These are phyloP conservation scores for Excoecaria cochinchinensis DNA, from an alignment of 345 rosid genomes.

Conservation along the genomic window DNA sequence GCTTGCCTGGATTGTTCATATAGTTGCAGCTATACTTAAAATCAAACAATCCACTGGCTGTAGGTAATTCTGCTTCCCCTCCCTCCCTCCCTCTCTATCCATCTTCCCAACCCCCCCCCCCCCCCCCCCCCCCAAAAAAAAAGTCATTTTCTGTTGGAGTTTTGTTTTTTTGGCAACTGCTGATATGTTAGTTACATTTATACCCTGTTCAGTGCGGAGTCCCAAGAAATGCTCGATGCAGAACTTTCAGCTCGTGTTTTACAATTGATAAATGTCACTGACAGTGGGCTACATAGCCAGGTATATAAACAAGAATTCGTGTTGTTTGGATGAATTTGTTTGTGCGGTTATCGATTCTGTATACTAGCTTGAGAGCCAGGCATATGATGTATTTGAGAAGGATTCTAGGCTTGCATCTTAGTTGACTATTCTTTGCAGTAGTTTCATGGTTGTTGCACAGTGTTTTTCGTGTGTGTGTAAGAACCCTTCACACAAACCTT, in stretches of 20 bases:
- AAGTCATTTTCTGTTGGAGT: constrained; percentile 1
- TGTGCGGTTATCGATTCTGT: background rate
- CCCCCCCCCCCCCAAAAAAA: too few relatives aligned
- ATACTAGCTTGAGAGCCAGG: background rate
- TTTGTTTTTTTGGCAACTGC: constrained; percentile 17
- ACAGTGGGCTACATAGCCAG: constrained; percentile 89
- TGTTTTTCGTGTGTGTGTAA: background rate
- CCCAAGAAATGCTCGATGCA: constrained; percentile 96
- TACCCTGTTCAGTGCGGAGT: constrained; percentile 67
- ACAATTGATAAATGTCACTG: constrained; percentile 84
- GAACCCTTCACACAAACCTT: background rate
- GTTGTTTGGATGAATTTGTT: background rate
- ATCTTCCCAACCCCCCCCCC: too few relatives aligned
- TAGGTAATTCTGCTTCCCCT: constrained; percentile 49
- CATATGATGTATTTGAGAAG: background rate
- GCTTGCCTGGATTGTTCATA: constrained; percentile 96
- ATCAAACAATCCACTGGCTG: constrained; percentile 83
- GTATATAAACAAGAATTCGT: constrained; percentile 30
- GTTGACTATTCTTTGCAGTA: background rate
- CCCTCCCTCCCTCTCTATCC: too few relatives aligned
- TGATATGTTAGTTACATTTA: constrained; percentile 7
- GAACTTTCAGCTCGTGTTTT: constrained; percentile 98
- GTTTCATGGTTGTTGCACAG: too few relatives aligned
- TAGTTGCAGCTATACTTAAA: constrained; percentile 89
- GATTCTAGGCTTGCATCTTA: background rate